Evolutionary conservation across 2,329 filamentous ascomycete genomes (phyloP), one percentile per base, ranked within the genome.

Genomic region (Aspergillus bombycis): DNA sequence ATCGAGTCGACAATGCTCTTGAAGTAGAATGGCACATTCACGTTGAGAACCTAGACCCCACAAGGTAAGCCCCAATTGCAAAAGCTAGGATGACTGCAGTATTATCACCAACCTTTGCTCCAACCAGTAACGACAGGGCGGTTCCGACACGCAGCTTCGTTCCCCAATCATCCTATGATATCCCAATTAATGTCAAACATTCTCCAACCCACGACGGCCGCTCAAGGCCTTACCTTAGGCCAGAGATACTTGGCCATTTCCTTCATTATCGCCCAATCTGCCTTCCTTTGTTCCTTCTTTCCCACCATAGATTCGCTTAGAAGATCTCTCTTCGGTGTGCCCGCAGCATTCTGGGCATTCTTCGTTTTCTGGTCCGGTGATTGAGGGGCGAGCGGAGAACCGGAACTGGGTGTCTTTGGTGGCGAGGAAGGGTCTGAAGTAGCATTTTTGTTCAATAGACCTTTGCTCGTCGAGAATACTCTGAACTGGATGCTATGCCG

Each of bases 21-120:
- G 84, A 99, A 99, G 83, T 97, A 99, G 77, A 99, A 99, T 0
- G 95, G 95, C 54, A 99, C 93, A 81, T 99, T 93, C 19, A 99
- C 95, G 78, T 98, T 99, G 73, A 99, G 84, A 56, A 96, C 78
- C 85, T 84, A 75, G 38, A 62, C 45, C 38, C 60, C 32, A 38
- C 60, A 62, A 50, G 58, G 64, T 73, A 56, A 72, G 67, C 61
- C 63, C 55, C 30, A 30, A 54, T 34, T 41, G 16, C 38, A 50
- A 14, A 41, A 14, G n/a, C n/a, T 10, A 43, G 6, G 23, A 16
- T 10, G 21, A 9, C 2, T 34, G 11, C n/a, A 14, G 16, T 23
- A 34, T 19, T 5, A 21, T 21, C 55, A 65, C 74, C 74, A 71
- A 88, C 88, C 85, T 99, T 99, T 75, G 93, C 93, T 63, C 94